Evolutionary conservation across 2,329 filamentous ascomycete genomes (phyloP).

Genomic region (Furcasterigmium furcatum): DNA sequence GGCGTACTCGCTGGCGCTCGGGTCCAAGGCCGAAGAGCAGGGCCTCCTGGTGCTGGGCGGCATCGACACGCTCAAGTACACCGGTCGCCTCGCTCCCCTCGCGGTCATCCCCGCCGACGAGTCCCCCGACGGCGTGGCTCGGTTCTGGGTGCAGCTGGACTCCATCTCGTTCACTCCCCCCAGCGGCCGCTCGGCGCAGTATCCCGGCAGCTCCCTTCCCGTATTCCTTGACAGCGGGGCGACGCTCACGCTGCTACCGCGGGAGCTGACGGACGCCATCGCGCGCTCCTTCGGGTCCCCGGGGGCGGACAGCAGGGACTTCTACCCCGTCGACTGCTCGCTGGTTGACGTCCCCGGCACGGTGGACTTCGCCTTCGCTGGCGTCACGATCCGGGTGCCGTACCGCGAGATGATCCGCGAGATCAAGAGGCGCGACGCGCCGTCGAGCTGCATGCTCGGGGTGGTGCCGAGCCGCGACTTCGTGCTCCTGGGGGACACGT

Average conservation of each 20-base stretch:
- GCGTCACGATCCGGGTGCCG: constrained; percentile 44
- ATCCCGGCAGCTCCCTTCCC: constrained; percentile 33
- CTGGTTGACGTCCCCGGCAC: constrained; percentile 35
- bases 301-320: constrained; percentile 33
- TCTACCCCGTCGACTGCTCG: constrained; percentile 43
- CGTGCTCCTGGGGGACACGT: constrained; percentile 55
- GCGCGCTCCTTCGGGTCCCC: constrained; percentile 44
- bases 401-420: constrained; percentile 46
- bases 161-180: constrained; percentile 38
- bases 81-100: constrained; percentile 54
- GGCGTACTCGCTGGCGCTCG: constrained; percentile 64
- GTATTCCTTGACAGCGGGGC: constrained; percentile 71
- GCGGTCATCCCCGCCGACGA: constrained; percentile 54
- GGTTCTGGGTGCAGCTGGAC: constrained; percentile 50
- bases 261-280: constrained; percentile 46
- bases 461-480: constrained; percentile 44
- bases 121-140: constrained; percentile 52
- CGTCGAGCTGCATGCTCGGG: constrained; percentile 43
- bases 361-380: constrained; percentile 46
- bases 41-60: constrained; percentile 69
- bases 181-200: constrained; percentile 22
- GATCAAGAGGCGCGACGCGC: constrained; percentile 11
- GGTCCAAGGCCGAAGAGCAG: constrained; percentile 54
- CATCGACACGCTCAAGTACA: constrained; percentile 62
- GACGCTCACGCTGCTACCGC: constrained; percentile 64